phyloP scores from a whole-genome alignment of 805 yeast species.

The Huiozyma naganishii region DNA sequence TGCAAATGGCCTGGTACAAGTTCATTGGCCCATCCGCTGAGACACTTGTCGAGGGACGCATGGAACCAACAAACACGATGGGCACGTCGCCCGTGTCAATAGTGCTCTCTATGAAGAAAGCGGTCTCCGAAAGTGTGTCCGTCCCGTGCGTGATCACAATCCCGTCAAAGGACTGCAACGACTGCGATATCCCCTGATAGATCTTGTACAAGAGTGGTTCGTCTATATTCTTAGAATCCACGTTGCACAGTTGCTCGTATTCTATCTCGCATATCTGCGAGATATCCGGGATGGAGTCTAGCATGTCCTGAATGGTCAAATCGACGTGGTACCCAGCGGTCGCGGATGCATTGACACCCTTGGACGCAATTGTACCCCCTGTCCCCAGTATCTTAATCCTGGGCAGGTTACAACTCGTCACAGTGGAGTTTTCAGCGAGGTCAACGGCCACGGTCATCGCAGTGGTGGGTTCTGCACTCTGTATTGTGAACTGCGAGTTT shows the following conservation, averaged over 20 bases:
- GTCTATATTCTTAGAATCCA: constrained; percentile 50
- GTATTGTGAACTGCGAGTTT: constrained; percentile 22
- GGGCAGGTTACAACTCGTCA: constrained; percentile 16
- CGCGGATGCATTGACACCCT: constrained; percentile 36
- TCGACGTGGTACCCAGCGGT: constrained; percentile 48
- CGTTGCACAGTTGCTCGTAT: constrained; percentile 52
- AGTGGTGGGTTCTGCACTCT: constrained; percentile 5
- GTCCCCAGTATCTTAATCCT: constrained; percentile 43
- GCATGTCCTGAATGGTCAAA: constrained; percentile 39
- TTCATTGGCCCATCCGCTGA: constrained; percentile 69
- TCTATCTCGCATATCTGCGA: constrained; percentile 43
- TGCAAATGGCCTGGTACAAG: constrained; percentile 55
- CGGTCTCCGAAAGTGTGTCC: constrained; percentile 58
- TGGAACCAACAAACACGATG: constrained; percentile 59
- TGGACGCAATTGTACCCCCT: constrained; percentile 52
- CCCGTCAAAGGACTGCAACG: constrained; percentile 40
- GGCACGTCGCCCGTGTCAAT: constrained; percentile 39
- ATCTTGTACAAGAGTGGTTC: constrained; percentile 36
- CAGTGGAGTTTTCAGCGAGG: not conserved
- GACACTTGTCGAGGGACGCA: constrained; percentile 64
- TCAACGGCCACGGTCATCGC: not conserved
- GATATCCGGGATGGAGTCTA: constrained; percentile 46
- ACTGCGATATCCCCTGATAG: constrained; percentile 36
- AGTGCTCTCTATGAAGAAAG: constrained; percentile 47
- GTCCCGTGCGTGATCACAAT: constrained; percentile 65